phyloP scores from a whole-genome alignment of 2,329 filamentous ascomycete species.

The Monosporascus sp. region DNA sequence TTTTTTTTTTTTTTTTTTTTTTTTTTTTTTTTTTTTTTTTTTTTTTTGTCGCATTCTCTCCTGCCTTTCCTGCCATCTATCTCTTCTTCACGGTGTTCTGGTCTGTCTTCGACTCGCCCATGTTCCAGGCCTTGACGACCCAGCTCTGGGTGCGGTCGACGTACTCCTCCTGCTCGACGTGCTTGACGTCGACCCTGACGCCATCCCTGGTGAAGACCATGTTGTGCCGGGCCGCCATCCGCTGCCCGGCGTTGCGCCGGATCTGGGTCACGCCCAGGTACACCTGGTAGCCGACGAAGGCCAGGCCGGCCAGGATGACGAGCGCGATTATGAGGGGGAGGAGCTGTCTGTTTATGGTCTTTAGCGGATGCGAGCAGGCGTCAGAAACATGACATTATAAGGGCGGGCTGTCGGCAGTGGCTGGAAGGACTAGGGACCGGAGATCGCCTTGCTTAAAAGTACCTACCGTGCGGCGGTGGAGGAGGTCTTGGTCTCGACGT shows the following conservation, averaged over 20 bases:
- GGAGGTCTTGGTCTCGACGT: not conserved
- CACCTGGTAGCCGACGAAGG: conserved; percentile 67
- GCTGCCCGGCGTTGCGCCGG: conserved; percentile 57
- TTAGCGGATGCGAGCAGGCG: not conserved
- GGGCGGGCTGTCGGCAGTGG: too few relatives aligned
- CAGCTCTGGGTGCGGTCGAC: conserved; percentile 68
- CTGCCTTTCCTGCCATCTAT: conserved; percentile 19
- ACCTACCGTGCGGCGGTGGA: not conserved
- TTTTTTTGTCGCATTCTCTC: conserved; percentile 16
- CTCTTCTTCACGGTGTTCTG: conserved; percentile 28
- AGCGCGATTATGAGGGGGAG: conserved; percentile 64
- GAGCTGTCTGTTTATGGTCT: conserved; percentile 42
- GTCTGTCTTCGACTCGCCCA: conserved; percentile 25
- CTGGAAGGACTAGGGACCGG: too few relatives aligned
- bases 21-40: too few relatives aligned
- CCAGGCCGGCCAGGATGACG: conserved; percentile 48
- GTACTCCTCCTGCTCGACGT: conserved; percentile 63
- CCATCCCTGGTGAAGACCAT: conserved; percentile 72
- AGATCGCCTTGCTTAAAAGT: not conserved
- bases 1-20: too few relatives aligned
- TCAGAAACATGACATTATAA: not conserved
- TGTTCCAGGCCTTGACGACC: conserved; percentile 62
- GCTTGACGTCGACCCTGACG: conserved; percentile 63
- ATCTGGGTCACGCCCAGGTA: conserved; percentile 65
- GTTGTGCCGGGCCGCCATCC: conserved; percentile 66